phyloP scores from a whole-genome alignment of 805 yeast genomes.

The Yamadazyma nakazawae region DNA sequence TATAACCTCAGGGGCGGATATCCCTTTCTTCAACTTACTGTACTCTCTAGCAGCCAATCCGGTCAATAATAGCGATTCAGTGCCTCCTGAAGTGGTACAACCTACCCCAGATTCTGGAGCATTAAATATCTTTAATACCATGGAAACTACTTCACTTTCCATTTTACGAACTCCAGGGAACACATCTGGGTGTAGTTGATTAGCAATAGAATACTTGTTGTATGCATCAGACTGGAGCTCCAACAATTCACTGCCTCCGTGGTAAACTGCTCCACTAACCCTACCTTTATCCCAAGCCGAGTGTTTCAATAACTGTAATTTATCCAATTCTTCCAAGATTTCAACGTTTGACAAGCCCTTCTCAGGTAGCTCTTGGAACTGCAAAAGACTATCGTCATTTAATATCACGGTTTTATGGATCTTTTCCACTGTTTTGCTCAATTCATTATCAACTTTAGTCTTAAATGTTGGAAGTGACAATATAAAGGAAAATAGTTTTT shows the following conservation, averaged over 20 bases:
- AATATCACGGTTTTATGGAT: constrained; percentile 60
- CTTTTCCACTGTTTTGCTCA: constrained; percentile 41
- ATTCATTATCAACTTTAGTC: constrained; percentile 57
- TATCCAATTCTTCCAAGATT: constrained; percentile 51
- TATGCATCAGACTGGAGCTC: constrained; percentile 75
- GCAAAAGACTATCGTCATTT: constrained; percentile 44
- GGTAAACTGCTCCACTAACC: constrained; percentile 94
- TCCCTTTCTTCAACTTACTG: constrained; percentile 56
- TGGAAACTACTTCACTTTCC: constrained; percentile 92
- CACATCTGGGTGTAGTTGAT: constrained; percentile 95
- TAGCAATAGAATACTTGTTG: constrained; percentile 76
- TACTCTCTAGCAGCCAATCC: constrained; percentile 85
- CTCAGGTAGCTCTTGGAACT: constrained; percentile 53
- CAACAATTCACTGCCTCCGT: constrained; percentile 82
- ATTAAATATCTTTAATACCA: constrained; percentile 78
- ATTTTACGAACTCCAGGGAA: constrained; percentile 95
- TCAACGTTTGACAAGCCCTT: constrained; percentile 49
- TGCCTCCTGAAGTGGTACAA: constrained; percentile 89
- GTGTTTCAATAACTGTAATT: constrained; percentile 51
- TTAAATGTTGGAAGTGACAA: constrained; percentile 52
- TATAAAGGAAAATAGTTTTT: constrained; percentile 26
- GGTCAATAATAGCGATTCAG: constrained; percentile 84
- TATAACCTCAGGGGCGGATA: constrained; percentile 74
- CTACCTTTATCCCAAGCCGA: constrained; percentile 82
- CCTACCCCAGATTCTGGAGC: constrained; percentile 68